These are phyloP conservation scores for Theileria sp. DNA, from an alignment of 169 alveolate genomes.

Conservation along the genomic window DNA sequence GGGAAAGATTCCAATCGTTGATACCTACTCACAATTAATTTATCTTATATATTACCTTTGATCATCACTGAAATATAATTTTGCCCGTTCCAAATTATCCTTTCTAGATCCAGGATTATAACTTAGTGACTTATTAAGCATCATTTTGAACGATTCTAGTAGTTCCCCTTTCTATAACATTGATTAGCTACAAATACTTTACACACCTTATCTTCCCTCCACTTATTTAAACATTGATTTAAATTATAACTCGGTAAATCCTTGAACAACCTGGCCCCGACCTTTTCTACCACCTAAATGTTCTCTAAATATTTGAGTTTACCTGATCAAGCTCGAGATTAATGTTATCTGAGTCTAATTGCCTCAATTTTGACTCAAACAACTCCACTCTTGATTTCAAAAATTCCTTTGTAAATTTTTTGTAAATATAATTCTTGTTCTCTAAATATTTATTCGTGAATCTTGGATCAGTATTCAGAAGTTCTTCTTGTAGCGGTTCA, in stretches of 20 bases:
- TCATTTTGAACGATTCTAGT: conserved; percentile 25
- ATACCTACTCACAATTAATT: conserved; percentile 42
- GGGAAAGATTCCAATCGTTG: conserved; percentile 61
- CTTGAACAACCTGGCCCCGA: conserved; percentile 32
- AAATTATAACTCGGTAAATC: conserved; percentile 27
- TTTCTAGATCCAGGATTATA: conserved; percentile 33
- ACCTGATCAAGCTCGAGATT: conserved; percentile 31
- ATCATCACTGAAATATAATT: conserved; percentile 9
- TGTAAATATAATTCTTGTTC: conserved; percentile 27
- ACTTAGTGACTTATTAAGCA: conserved; percentile 35
- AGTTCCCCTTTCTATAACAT: conserved; percentile 26
- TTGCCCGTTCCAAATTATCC: conserved; percentile 14
- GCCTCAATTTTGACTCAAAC: conserved; percentile 35
- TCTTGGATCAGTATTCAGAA: conserved; percentile 40
- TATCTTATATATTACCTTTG: conserved; percentile 5
- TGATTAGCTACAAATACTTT: background rate
- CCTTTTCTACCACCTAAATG: conserved; percentile 26
- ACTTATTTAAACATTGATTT: conserved; percentile 5
- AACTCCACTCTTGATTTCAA: conserved; percentile 35
- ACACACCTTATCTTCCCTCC: conserved; percentile 22
- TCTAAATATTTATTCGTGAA: conserved; percentile 21
- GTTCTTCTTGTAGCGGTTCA: conserved; percentile 36
- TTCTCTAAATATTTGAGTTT: background rate
- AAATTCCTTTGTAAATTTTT: conserved; percentile 37
- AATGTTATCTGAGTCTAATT: conserved; percentile 16